Percentiles rank a stretch among this genome's conserved stretches.
These are phyloP conservation scores for Limnanthes douglasii DNA, from an alignment of 345 rosid species.

Conservation along the genomic window DNA sequence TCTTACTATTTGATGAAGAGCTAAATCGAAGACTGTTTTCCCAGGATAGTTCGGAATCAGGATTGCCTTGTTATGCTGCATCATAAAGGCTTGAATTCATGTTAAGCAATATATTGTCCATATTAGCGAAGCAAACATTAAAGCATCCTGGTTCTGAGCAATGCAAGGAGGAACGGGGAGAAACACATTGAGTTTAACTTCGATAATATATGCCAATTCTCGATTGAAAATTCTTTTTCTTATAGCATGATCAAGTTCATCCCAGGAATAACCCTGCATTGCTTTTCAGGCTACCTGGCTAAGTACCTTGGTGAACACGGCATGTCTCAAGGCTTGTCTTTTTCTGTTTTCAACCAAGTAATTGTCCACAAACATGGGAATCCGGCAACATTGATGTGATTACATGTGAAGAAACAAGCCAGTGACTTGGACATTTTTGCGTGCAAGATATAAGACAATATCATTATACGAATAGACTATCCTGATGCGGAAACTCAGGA, in stretches of 20 bases:
- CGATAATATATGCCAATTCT: constrained; percentile 9
- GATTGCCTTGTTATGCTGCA: too few relatives aligned
- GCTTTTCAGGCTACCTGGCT: constrained; percentile 10
- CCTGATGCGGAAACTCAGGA: constrained; percentile 40
- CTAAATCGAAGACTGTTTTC: too few relatives aligned
- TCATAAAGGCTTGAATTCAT: constrained; percentile 11
- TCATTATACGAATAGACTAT: constrained; percentile 36
- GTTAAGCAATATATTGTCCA: constrained; percentile 12
- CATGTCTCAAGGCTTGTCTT: constrained; percentile 12
- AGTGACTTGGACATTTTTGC: constrained; percentile 44
- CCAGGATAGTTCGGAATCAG: too few relatives aligned
- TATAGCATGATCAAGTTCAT: constrained; percentile 10
- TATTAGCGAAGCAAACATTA: constrained; percentile 15
- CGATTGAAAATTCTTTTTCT: constrained; percentile 5
- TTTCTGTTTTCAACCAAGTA: constrained; percentile 5
- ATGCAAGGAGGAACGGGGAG: constrained; percentile 16
- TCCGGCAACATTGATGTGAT: constrained; percentile 18
- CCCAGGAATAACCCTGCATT: constrained; percentile 12
- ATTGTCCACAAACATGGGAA: constrained; percentile 6
- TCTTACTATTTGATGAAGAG: too few relatives aligned
- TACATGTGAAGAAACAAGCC: constrained; percentile 31
- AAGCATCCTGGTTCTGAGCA: constrained; percentile 23
- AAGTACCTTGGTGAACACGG: constrained; percentile 10
- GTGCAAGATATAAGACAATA: constrained; percentile 27
- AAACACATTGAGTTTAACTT: constrained; percentile 16